Conservation (phyloP, 2,329 filamentous ascomycete genomes). For the Chrysoporthe deuterocubensis region DNA sequence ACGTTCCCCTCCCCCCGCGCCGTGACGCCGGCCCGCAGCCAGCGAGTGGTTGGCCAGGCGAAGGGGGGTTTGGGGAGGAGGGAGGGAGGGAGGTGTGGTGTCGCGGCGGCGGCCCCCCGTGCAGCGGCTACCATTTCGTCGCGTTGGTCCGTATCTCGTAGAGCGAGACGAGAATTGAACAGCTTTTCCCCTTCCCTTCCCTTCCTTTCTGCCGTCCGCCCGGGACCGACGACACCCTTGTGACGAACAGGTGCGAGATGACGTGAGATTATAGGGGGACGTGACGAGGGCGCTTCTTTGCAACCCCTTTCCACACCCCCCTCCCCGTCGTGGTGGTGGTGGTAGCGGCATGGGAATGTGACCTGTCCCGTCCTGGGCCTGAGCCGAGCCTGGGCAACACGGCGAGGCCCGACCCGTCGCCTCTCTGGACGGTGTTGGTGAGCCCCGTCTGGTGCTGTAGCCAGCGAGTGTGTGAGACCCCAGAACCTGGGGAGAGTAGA, state of each 20-base stretch:
- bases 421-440: background rate
- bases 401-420: slow-evolving; percentile 15
- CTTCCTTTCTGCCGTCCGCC: background rate
- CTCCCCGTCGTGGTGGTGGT: background rate
- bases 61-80: too few species aligned
- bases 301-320: background rate
- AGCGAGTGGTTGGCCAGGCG: background rate
- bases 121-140: too few species aligned
- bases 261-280: slow-evolving; percentile 9
- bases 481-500: too few species aligned
- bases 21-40: background rate
- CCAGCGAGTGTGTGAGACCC: too few species aligned
- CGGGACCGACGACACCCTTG: background rate
- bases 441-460: too few species aligned
- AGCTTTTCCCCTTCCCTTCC: background rate
- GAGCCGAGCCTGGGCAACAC: background rate
- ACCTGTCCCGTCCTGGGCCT: background rate
- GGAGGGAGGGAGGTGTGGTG: too few species aligned
- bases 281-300: background rate
- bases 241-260: slow-evolving; percentile 1
- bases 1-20: too few species aligned
- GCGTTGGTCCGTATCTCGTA: background rate
- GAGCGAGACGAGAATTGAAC: background rate
- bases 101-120: too few species aligned
- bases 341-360: background rate